These are phyloP conservation scores for Acephala macrosclerotiorum DNA, from an alignment of 2,329 filamentous ascomycete genomes.

Conservation along the genomic window DNA sequence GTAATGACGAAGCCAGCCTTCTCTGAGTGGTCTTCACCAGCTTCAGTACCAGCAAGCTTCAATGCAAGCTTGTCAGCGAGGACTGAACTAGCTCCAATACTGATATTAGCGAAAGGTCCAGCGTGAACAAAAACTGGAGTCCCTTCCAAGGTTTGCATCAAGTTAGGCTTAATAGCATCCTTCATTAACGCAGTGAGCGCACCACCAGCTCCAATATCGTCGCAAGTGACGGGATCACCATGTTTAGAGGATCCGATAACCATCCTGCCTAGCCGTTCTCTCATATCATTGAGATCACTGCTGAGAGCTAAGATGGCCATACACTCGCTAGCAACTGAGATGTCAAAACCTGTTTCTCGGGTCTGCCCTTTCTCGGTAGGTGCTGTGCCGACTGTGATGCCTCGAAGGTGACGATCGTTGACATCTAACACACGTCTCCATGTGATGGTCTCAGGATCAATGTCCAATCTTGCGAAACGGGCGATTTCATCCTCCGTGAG, in stretches of 20 bases:
- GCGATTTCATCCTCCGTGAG: conserved; percentile 88
- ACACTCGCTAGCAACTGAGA: conserved; percentile 95
- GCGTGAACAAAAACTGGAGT: conserved; percentile 98
- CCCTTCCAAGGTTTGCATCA: conserved; percentile 98
- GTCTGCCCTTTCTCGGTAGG: conserved; percentile 89
- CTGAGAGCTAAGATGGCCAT: conserved; percentile 98
- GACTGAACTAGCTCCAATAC: conserved; percentile 94
- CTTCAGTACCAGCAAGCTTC: conserved; percentile 94
- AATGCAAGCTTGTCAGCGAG: conserved; percentile 94
- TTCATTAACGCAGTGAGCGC: conserved; percentile 95
- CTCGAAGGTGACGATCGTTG: conserved; percentile 92
- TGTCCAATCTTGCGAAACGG: conserved; percentile 92
- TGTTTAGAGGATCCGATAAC: conserved; percentile 86
- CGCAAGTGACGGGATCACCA: conserved; percentile 93
- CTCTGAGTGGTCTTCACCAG: conserved; percentile 81
- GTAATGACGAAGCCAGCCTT: conserved; percentile 95
- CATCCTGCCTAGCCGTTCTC: conserved; percentile 93
- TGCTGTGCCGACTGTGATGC: conserved; percentile 87
- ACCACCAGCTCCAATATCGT: conserved; percentile 92
- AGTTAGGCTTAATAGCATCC: conserved; percentile 97
- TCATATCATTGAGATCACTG: conserved; percentile 86
- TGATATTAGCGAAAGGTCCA: conserved; percentile 97
- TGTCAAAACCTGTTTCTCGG: conserved; percentile 93
- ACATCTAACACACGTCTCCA: conserved; percentile 97
- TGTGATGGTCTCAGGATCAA: conserved; percentile 95